Evolutionary conservation across 176 grass and related monocot genomes (phyloP), one percentile per base, ranked within the genome.

Genomic region (Avena eriantha): DNA sequence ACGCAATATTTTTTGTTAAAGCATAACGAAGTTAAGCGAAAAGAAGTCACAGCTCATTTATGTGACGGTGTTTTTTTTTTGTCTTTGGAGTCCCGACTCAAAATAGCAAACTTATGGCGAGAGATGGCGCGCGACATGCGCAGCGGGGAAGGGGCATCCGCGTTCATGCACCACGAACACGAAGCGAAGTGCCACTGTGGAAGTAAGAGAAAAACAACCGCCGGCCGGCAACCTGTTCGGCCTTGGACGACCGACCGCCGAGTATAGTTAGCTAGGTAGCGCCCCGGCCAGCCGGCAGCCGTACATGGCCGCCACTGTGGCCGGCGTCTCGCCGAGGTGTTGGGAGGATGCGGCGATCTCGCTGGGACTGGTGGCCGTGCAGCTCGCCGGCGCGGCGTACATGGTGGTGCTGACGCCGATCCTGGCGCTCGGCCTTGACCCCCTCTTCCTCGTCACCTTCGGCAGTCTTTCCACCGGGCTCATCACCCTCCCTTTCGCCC

Each of bases 361-460:
- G 45, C 63, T 86, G 21, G 94, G 94, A 14, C 86, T 97, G 23
- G 74, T 90, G 29, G 88, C 76, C 3, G 94, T 92, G 88, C 94
- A 97, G 82, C 87, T 92, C 18, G 79, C 81, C 64, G 79, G 86
- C 80, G 94, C 94, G 4, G 79, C 69, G 26, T 94, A 90, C 87
- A 94, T 90, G 82, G 94, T 97, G 83, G 89, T 90, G 63, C 76
- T 97, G 55, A 82, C 87, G 65, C 94, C 94, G 14, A 21, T 93
- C 71, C 91, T 93, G 74, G 90, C 87, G 48, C 74, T 93, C 31
- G 94, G 92, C 57, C 82, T 97, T 15, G 85, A 92, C 54, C 92
- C 94, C 29, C 83, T 94, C 53, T 94, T 97, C 84, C 87, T 97
- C 47, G 83, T 97, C 65, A 83, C 88, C 69, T 87, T 92, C 79